Evolutionary conservation across 169 alveolate species (phyloP), one percentile per base, ranked within the genome.

Genomic region (Besnoitia besnoiti): DNA sequence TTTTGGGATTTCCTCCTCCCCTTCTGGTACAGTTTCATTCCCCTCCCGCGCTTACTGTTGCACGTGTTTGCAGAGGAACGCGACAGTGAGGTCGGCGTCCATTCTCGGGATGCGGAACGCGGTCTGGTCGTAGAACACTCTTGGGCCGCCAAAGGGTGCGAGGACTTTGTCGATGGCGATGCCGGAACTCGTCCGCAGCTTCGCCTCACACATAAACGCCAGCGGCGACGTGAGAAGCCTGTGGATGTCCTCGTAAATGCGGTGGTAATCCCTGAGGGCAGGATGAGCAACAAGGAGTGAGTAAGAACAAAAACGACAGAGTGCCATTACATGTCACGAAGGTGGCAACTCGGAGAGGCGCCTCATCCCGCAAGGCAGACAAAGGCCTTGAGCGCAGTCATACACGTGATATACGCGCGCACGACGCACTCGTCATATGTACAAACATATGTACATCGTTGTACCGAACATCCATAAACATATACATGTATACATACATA

Each of bases 111-210:
- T 90, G 24, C 94, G 95, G 88, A 95, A 95, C 21, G 96, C 92
- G 59, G 95, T 61, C 49, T 91, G 94, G 47, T 91, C 94, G 55
- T 93, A 94, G 42, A 94, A 93, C 30, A 94, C 93, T 12, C 95
- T 91, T 46, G 95, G 92, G n/a, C 95, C 96, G 3, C 95, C 91
- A 85, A 94, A 95, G n/a, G 96, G 95, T 24, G 94, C 95, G 94
- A 92, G 91, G 51, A 95, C 47, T 35, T 85, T 95, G 21, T 93
- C 92, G 27, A 95, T 94, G 30, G 96, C 94, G 50, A 93, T 79
- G 44, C 95, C 95, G 35, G 61, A 82, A 62, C 93, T 90, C 1
- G 94, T 85, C 35, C 95, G 90, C 37, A 93, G 90, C 55, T 93
- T 93, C 55, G 90, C 89, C 59, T 91, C 90, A 75, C 95, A 93